These are phyloP conservation scores for Secale cereale DNA, from an alignment of 176 grass and related monocot genomes.

Conservation along the genomic window DNA sequence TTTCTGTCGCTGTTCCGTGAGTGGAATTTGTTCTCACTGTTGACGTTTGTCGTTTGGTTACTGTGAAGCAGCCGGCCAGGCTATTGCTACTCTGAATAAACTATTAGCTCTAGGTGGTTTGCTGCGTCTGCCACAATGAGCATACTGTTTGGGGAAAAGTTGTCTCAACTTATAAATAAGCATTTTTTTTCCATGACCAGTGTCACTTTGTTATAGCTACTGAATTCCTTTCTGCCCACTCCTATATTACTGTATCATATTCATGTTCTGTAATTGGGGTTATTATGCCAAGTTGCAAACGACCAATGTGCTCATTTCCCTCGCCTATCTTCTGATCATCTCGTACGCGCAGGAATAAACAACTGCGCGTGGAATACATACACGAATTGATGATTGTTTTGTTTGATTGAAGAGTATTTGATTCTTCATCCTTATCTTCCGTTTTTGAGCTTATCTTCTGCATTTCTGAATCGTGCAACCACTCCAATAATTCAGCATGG, in stretches of 20 bases:
- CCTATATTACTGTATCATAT: too few relatives aligned
- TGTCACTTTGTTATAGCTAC: too few relatives aligned
- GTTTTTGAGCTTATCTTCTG: not conserved
- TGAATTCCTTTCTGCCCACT: too few relatives aligned
- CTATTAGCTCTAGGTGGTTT: slow-evolving; percentile 60
- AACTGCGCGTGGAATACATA: too few relatives aligned
- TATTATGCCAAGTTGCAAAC: too few relatives aligned
- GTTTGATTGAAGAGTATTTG: not conserved
- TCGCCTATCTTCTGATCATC: too few relatives aligned
- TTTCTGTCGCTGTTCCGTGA: not conserved
- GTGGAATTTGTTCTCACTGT: not conserved
- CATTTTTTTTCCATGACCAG: not conserved
- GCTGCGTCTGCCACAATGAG: slow-evolving; percentile 84
- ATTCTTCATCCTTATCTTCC: not conserved
- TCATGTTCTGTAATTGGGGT: too few relatives aligned
- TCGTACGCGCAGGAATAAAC: too few relatives aligned
- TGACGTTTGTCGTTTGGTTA: slow-evolving; percentile 33
- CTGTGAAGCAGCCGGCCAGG: slow-evolving; percentile 83
- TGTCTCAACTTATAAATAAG: slow-evolving; percentile 30
- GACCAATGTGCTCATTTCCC: too few relatives aligned
- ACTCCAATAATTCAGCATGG: not conserved
- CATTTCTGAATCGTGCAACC: not conserved
- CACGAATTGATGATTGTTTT: not conserved
- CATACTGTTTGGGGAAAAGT: not conserved
- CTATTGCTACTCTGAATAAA: slow-evolving; percentile 36